Evolutionary conservation across 2,329 filamentous ascomycete species (phyloP), one percentile per base, ranked within the genome.

Genomic region (Lachnellula arida): DNA sequence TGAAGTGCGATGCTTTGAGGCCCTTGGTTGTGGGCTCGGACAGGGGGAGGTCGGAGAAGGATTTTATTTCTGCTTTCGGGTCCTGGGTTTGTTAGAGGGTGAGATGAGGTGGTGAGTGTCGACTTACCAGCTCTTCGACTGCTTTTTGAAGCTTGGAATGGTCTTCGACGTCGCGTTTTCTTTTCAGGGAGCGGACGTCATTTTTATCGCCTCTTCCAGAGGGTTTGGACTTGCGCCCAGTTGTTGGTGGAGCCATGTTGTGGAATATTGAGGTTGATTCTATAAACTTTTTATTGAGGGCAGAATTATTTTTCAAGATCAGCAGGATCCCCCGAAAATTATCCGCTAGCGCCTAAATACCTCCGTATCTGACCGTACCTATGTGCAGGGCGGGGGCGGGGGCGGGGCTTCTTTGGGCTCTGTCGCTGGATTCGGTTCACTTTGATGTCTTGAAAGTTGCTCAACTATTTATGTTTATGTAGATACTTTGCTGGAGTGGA

Each of bases 1-100:
- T 89, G 76, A 93, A 99, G 72, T 97, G 91, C 12, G 89, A 91
- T 42, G 88, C 81, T 62, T 92, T 84, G 60, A 99, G 83, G 51
- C 94, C 94, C 19, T 81, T 81, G 35, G 82, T 77, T 2, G 94
- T 97, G 15, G 89, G 81, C 62, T 86, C 81, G 52, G 91, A 97
- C 54, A 99, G 81, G 15, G 94, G 94, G 0, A 99, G 81, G 56
- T 96, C 85, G 65, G 85, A 79, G 72, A 99, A 99, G 61, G 81
- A 81, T 61, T 84, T 86, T 65, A 68, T 61, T 46, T 69, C 67
- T 48, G 58, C 57, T 60, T 67, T 71, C 12, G 57, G 58, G 55
- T 71, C 68, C 69, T 71, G 43, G 11, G 23, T 40, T 17, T 47
- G 17, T 53, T 49, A 66, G 23, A 65, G 19, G n/a, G 42, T 14